Conservation (phyloP, 768 basidiomycete genomes). For the Strobilomyces confusus region DNA sequence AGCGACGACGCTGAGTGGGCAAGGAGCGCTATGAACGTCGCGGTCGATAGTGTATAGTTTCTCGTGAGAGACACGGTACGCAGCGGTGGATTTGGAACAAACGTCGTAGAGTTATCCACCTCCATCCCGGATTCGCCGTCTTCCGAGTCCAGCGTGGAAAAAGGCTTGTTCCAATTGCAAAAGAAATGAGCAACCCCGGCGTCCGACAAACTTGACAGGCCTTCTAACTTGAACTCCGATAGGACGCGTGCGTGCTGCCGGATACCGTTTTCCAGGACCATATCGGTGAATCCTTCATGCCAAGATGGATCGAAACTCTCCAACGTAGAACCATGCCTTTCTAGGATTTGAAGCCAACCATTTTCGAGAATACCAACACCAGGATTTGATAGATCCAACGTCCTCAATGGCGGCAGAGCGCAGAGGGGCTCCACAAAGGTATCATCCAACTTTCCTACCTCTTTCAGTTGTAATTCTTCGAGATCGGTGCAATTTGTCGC, state of each 20-base stretch:
- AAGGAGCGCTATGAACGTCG: slow-evolving; percentile 60
- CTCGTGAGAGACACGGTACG: slow-evolving; percentile 56
- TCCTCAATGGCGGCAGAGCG: slow-evolving; percentile 37
- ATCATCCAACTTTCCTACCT: slow-evolving; percentile 70
- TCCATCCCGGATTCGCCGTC: slow-evolving; percentile 19
- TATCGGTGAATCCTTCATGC: slow-evolving; percentile 59
- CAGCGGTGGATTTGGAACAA: slow-evolving; percentile 43
- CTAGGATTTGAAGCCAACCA: slow-evolving; percentile 53
- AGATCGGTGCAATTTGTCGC: slow-evolving; percentile 49
- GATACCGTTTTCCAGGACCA: slow-evolving; percentile 59
- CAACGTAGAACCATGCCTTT: slow-evolving; percentile 50
- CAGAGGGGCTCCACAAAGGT: slow-evolving; percentile 54
- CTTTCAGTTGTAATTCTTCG: slow-evolving; percentile 70
- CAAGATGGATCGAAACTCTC: slow-evolving; percentile 67
- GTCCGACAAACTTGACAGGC: slow-evolving; percentile 63
- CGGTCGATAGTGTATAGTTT: slow-evolving; percentile 48
- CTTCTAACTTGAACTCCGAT: slow-evolving; percentile 48
- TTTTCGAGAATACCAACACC: slow-evolving; percentile 50
- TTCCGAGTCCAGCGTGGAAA: slow-evolving; percentile 9
- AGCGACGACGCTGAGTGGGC: slow-evolving; percentile 61
- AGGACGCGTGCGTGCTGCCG: slow-evolving; percentile 45
- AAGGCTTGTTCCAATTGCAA: slow-evolving; percentile 40
- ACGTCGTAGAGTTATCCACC: slow-evolving; percentile 10
- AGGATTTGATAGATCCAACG: slow-evolving; percentile 70
- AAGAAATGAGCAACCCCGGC: slow-evolving; percentile 70